Conservation (phyloP, 2,329 filamentous ascomycete species). For the Phialophora chinensis region DNA sequence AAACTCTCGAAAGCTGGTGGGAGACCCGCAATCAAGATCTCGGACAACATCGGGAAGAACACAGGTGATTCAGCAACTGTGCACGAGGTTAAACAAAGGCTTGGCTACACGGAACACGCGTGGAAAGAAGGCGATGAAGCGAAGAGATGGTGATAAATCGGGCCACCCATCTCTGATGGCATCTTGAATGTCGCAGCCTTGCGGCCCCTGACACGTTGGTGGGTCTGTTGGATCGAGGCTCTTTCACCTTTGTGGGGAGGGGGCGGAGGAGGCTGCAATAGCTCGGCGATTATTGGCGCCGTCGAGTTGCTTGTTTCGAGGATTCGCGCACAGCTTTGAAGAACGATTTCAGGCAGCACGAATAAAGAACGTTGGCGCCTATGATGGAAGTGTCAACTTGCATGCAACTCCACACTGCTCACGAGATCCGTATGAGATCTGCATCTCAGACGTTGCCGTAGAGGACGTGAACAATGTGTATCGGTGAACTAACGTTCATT, state of each 20-base stretch:
- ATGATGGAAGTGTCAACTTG: neutral
- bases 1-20: conserved; percentile 88
- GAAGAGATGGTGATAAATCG: conserved; percentile 72
- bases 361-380: conserved; percentile 19
- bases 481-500: neutral
- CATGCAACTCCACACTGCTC: neutral
- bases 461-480: neutral
- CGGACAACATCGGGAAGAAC: conserved; percentile 90
- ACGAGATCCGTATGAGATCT: neutral
- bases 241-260: conserved; percentile 27
- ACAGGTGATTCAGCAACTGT: conserved; percentile 84
- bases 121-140: conserved; percentile 87
- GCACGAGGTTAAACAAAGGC: conserved; percentile 77
- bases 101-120: conserved; percentile 83
- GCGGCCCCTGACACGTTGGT: conserved; percentile 19
- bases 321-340: neutral
- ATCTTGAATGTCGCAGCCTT: conserved; percentile 36
- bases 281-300: conserved; percentile 7
- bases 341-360: conserved; percentile 18
- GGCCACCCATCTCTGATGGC: conserved; percentile 41
- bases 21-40: conserved; percentile 87
- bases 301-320: neutral
- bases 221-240: conserved; percentile 30
- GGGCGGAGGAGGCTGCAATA: conserved; percentile 2
- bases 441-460: neutral